Evolutionary conservation across 148 eudicot genomes (phyloP).

Genomic region (Rheum nobile): DNA sequence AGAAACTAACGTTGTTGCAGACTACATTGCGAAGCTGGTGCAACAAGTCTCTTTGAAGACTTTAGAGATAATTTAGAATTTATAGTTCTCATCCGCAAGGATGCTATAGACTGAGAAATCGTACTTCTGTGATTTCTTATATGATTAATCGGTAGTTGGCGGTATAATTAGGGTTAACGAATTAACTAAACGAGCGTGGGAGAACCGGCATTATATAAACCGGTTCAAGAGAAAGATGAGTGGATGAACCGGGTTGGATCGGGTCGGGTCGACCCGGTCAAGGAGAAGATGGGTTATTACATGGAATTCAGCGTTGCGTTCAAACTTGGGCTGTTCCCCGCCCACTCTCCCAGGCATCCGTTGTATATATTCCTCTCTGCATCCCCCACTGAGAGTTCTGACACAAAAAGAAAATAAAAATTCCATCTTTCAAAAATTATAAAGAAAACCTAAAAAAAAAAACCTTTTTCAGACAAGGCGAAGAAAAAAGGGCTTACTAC

Average conservation of each 20-base stretch:
- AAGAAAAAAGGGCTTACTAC: no score
- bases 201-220: background rate
- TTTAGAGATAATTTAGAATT: no score
- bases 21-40: no score
- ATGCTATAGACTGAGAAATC: no score
- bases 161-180: background rate
- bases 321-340: background rate
- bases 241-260: background rate
- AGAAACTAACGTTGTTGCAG: no score
- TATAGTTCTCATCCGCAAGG: no score
- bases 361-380: conserved; percentile 1
- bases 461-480: background rate
- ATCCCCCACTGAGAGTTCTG: background rate
- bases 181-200: background rate
- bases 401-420: background rate
- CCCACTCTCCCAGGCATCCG: conserved; percentile 3
- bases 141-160: background rate
- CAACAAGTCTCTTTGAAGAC: no score
- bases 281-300: background rate
- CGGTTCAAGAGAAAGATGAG: background rate
- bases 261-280: background rate
- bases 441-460: background rate
- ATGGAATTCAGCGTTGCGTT: conserved; percentile 4
- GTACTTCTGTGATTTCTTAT: no score
- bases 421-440: background rate